phyloP scores from a whole-genome alignment of 2,329 filamentous ascomycete species.

The Colletotrichum agaves region DNA sequence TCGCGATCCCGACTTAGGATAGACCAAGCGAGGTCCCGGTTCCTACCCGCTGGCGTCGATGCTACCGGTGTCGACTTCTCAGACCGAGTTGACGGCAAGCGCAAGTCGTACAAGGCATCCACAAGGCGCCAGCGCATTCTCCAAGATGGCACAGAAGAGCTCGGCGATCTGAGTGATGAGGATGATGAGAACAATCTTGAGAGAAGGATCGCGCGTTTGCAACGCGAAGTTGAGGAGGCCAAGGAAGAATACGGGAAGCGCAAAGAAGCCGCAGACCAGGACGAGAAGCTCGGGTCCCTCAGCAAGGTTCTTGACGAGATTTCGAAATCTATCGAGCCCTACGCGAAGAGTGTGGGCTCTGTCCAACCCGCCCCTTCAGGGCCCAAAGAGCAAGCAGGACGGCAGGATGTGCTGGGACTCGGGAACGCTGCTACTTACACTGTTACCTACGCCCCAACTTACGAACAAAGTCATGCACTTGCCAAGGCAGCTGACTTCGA shows the following conservation, averaged over 20 bases:
- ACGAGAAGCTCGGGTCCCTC: slow-evolving; percentile 73
- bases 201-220: slow-evolving; percentile 82
- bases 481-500: slow-evolving; percentile 91
- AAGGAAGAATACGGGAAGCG: slow-evolving; percentile 70
- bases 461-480: slow-evolving; percentile 76
- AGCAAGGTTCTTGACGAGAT: slow-evolving; percentile 79
- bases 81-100: slow-evolving; percentile 84
- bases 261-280: slow-evolving; percentile 58
- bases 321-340: slow-evolving; percentile 48
- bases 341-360: slow-evolving; percentile 36
- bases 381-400: slow-evolving; percentile 37
- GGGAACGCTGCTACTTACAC: slow-evolving; percentile 62
- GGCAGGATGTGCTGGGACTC: slow-evolving; percentile 38
- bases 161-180: slow-evolving; percentile 82
- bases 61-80: slow-evolving; percentile 87
- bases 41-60: slow-evolving; percentile 80
- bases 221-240: slow-evolving; percentile 82
- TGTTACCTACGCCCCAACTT: slow-evolving; percentile 71
- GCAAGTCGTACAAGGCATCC: slow-evolving; percentile 84
- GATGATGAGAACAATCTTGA: slow-evolving; percentile 76
- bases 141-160: slow-evolving; percentile 71
- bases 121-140: slow-evolving; percentile 73
- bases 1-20: slow-evolving; percentile 81
- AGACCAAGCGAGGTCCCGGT: slow-evolving; percentile 82
- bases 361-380: neutral